Percentiles rank a stretch among this genome's conserved stretches.
These are phyloP conservation scores for Hypoxylon trugodes DNA, from an alignment of 495 filamentous ascomycete species.

Conservation along the genomic window DNA sequence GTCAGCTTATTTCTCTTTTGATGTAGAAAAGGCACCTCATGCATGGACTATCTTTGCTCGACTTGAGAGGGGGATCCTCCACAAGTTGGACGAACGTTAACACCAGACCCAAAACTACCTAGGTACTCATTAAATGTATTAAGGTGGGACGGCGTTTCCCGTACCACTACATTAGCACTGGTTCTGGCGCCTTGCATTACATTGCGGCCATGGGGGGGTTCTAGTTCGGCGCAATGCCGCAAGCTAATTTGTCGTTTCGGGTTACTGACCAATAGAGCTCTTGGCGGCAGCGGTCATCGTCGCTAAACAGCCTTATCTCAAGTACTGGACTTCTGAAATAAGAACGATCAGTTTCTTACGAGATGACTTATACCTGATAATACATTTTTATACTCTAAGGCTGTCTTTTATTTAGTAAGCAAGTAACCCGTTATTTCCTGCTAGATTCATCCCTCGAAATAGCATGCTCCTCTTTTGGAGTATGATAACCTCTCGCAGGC, in stretches of 20 bases:
- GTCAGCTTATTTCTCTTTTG: conserved; percentile 21
- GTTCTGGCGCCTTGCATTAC: too few species aligned
- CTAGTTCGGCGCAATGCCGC: not conserved
- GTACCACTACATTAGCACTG: too few species aligned
- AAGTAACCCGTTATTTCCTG: not conserved
- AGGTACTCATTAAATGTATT: too few species aligned
- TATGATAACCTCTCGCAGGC: not conserved
- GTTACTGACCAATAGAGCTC: not conserved
- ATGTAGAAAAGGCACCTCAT: conserved; percentile 3
- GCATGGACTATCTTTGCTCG: conserved; percentile 5
- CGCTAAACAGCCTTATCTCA: not conserved
- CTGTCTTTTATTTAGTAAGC: not conserved
- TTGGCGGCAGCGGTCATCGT: conserved; percentile 7
- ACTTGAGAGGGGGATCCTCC: too few species aligned
- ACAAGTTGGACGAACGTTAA: too few species aligned
- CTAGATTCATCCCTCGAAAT: not conserved
- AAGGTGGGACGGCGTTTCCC: too few species aligned
- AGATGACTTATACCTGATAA: too few species aligned
- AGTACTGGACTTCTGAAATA: too few species aligned
- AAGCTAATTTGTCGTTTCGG: not conserved
- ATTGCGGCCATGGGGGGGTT: too few species aligned
- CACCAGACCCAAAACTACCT: too few species aligned
- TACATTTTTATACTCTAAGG: too few species aligned
- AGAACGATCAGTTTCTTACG: too few species aligned
- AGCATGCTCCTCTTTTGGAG: not conserved